Evolutionary conservation across 164 flowering plant species (phyloP).

Genomic region (Litsea cubeba): DNA sequence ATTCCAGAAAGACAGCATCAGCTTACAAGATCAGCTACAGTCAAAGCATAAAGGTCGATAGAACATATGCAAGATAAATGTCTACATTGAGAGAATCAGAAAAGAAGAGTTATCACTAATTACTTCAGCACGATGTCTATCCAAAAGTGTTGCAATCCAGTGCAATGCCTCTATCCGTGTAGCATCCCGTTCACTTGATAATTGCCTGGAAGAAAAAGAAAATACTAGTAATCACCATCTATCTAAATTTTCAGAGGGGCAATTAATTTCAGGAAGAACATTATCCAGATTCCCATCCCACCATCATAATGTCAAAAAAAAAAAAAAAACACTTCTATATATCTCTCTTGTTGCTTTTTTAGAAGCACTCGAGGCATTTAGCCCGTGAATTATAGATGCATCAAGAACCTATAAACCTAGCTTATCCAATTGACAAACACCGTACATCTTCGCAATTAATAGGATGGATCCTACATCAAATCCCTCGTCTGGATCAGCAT

Average conservation of each 20-base stretch:
- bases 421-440: constrained; percentile 28
- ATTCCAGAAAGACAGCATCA: background rate
- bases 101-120: background rate
- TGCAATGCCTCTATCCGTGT: constrained; percentile 89
- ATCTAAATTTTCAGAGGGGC: constrained; percentile 1
- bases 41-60: background rate
- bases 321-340: background rate
- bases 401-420: constrained; percentile 23
- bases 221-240: constrained; percentile 10
- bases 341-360: constrained; percentile 4
- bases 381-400: constrained; percentile 14
- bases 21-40: constrained; percentile 1
- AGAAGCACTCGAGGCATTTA: constrained; percentile 8
- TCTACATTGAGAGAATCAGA: background rate
- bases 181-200: constrained; percentile 83
- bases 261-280: background rate
- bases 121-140: constrained; percentile 80
- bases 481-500: constrained; percentile 81
- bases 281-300: background rate
- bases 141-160: constrained; percentile 84
- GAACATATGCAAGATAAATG: background rate
- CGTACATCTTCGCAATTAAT: constrained; percentile 83
- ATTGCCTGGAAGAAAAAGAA: constrained; percentile 43
- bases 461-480: constrained; percentile 89
- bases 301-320: background rate